Conservation (phyloP, 176 grass and related monocot species). For the Stipa capillata region DNA sequence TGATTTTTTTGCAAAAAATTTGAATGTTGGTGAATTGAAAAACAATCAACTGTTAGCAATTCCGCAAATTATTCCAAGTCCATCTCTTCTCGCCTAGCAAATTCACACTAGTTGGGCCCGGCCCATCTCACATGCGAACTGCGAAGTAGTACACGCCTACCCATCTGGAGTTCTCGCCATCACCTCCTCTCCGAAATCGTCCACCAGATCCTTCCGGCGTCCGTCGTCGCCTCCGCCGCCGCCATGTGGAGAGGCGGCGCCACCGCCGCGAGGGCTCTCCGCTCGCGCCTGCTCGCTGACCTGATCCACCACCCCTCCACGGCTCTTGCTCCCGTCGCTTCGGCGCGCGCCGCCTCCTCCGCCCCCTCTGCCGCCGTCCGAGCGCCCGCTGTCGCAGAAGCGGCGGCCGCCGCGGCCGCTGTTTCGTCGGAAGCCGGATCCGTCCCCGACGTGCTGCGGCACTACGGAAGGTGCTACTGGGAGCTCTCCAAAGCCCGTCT, state of each 20-base stretch:
- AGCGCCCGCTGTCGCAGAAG: conserved; percentile 19
- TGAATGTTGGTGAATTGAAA: no score
- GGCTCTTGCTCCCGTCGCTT: conserved; percentile 1
- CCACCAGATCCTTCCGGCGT: background rate
- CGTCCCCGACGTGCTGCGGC: conserved; percentile 29
- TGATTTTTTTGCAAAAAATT: no score
- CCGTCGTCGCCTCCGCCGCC: background rate
- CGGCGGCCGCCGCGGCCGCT: conserved; percentile 11
- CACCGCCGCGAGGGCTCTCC: conserved; percentile 25
- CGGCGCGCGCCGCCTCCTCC: background rate
- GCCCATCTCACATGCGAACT: no score
- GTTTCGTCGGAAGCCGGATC: conserved; percentile 35
- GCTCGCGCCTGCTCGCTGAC: conserved; percentile 15
- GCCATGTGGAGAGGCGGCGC: conserved; percentile 47
- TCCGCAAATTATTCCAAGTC: no score
- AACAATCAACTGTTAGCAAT: no score
- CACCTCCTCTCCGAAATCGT: background rate
- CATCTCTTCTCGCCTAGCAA: no score
- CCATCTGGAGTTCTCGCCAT: background rate
- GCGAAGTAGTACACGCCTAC: no score
- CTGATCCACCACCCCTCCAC: background rate
- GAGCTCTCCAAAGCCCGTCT: conserved; percentile 96
- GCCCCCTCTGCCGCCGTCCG: background rate
- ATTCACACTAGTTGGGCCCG: no score
- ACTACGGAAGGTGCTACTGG: conserved; percentile 78